Conservation (phyloP, 1,284 basidiomycete genomes). For the Apiotrichum brassicae region DNA sequence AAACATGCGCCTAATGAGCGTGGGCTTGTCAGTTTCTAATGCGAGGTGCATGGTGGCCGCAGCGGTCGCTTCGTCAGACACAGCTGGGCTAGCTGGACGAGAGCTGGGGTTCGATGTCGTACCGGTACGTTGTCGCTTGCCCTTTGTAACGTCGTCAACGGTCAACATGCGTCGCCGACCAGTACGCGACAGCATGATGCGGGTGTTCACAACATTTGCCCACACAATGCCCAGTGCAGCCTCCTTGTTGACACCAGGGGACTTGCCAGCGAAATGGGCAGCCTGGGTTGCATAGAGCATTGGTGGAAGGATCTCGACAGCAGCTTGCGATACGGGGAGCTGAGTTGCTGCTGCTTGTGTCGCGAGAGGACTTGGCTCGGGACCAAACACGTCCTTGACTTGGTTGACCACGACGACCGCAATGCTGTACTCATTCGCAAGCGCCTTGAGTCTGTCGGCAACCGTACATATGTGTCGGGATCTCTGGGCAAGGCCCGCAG, state of each 20-base stretch:
- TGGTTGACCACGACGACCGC: conserved; percentile 80
- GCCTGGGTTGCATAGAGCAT: conserved; percentile 65
- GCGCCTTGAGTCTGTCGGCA: conserved; percentile 59
- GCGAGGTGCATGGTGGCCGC: not conserved
- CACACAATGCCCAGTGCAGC: conserved; percentile 79
- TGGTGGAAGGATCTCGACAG: not conserved
- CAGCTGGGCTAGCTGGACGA: not conserved
- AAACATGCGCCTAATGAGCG: conserved; percentile 48
- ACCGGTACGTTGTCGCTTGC: conserved; percentile 1
- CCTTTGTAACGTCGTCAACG: conserved; percentile 18
- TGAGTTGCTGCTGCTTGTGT: not conserved
- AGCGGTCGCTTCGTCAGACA: not conserved
- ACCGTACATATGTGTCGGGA: conserved; percentile 63
- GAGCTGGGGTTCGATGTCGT: not conserved
- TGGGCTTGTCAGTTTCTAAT: conserved; percentile 32
- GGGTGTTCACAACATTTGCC: conserved; percentile 79
- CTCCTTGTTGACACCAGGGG: conserved; percentile 59
- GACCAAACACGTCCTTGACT: conserved; percentile 64
- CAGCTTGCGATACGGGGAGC: not conserved
- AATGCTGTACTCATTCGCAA: conserved; percentile 59
- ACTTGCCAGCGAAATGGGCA: conserved; percentile 63
- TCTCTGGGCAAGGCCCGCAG: conserved; percentile 59
- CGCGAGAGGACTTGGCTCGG: not conserved
- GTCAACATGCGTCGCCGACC: conserved; percentile 58
- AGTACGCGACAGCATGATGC: conserved; percentile 75